Conservation (phyloP, 345 rosid species). For the Clausena lansium region DNA sequence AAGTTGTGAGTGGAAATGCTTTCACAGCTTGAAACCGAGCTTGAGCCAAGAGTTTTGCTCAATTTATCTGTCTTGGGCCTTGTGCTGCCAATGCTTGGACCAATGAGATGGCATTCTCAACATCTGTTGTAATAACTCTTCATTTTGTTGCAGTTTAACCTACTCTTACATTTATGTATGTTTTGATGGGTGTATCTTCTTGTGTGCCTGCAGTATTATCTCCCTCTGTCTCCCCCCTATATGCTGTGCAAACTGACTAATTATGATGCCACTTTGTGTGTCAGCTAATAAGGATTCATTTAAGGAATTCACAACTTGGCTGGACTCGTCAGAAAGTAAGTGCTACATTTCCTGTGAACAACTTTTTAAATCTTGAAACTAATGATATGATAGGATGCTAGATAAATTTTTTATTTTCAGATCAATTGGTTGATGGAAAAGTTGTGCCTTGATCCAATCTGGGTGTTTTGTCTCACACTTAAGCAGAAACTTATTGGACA, state of each 20-base stretch:
- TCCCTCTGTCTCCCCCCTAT: background rate
- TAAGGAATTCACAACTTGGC: conserved; percentile 45
- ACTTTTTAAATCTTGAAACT: background rate
- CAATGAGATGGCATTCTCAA: background rate
- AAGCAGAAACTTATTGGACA: conserved; percentile 14
- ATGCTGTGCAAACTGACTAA: background rate
- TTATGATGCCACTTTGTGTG: conserved; percentile 10
- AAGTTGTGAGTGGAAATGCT: background rate
- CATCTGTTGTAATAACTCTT: background rate
- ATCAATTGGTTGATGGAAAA: conserved; percentile 19
- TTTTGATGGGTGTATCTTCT: background rate
- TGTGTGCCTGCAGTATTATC: background rate
- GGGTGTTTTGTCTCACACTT: conserved; percentile 14
- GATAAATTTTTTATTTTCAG: conserved; percentile 13
- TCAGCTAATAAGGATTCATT: conserved; percentile 47
- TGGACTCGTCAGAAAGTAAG: conserved; percentile 73
- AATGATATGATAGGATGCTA: conserved; percentile 13
- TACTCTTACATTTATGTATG: background rate
- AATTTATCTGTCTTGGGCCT: background rate
- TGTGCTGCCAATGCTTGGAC: background rate
- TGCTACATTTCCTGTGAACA: background rate
- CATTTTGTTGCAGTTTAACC: background rate
- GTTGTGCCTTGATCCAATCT: conserved; percentile 21
- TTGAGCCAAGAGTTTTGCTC: background rate
- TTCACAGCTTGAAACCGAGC: conserved; percentile 2